Base-by-base conservation (phyloP, 306 rosid genomes). In the Corylus avellana region DNA sequence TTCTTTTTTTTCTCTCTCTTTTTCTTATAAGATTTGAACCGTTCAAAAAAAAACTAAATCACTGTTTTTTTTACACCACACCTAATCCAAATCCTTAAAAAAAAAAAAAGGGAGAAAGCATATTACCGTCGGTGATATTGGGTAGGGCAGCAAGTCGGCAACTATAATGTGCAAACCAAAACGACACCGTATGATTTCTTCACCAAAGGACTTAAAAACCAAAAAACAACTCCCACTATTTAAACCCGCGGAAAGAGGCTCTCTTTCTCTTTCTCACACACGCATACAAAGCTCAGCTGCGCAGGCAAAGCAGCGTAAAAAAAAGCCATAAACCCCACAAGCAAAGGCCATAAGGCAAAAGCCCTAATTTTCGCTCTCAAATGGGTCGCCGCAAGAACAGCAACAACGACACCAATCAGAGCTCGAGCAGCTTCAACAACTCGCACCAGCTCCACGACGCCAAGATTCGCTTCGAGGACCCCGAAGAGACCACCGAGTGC, bases 361-460 rank as follows among this genome's bases (percentile, higher is more conserved):
- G 27, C 77, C 85, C 85, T 55, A 73, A 71, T 55, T 20, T n/a
- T 9, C 5, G 18, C 16, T 14, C 51, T 35, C 10, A 55, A 27
- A 92, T 93, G 94, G 91, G 88, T 85, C 94, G 94, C 87, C 90
- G 89, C 86, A 87, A 83, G 85, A 81, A 27, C 85, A 64, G 32
- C 78, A 73, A 32, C 39, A 73, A 77, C 74, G 79, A 66, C 77
- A 68, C 48, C 50, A 68, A 70, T 55, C 85, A 82, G 73, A 71
- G 79, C 74, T 72, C 82, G 0, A 42, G 67, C 61, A 22, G 75
- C 84, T 66, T 73, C 78, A 73, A 44, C 73, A 74, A 53, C 63
- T 44, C 72, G 74, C 72, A 77, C 32, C 77, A 73, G 27, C 82
- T 63, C 22, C 81, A 73, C 11, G 74, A 78, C 78, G 83, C 83